Percentiles rank a stretch among this genome's conserved stretches.
Conservation (phyloP, 768 basidiomycete genomes). For the Porphyrellus cyaneotinctus region DNA sequence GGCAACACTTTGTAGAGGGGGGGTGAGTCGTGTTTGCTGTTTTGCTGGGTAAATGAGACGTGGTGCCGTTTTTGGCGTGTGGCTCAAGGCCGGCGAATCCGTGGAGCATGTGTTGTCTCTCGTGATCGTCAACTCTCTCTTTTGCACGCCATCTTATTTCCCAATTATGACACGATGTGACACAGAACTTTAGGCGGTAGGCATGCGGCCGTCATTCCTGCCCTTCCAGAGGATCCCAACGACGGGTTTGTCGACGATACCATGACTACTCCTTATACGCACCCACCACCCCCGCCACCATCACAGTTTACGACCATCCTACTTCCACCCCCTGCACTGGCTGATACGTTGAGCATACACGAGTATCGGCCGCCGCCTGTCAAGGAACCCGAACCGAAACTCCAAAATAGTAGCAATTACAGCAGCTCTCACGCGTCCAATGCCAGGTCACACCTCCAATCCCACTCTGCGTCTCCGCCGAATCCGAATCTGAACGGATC, state of each 20-base stretch:
- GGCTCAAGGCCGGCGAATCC: slow-evolving; percentile 9
- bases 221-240: slow-evolving; percentile 60
- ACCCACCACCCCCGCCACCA: slow-evolving; percentile 17
- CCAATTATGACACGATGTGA: slow-evolving; percentile 31
- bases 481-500: slow-evolving; percentile 15
- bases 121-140: slow-evolving; percentile 16
- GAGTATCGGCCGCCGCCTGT: slow-evolving; percentile 29
- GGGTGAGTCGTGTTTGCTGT: slow-evolving; percentile 51
- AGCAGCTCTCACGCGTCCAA: slow-evolving; percentile 8
- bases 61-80: slow-evolving; percentile 1
- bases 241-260: slow-evolving; percentile 26
- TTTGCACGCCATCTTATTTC: slow-evolving; percentile 25
- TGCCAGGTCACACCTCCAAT: slow-evolving; percentile 10
- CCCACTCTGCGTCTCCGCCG: slow-evolving; percentile 26
- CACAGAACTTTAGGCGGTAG: slow-evolving; percentile 71
- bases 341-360: slow-evolving; percentile 30
- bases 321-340: slow-evolving; percentile 26
- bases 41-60: slow-evolving; percentile 9
- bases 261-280: slow-evolving; percentile 12
- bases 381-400: slow-evolving; percentile 21
- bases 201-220: slow-evolving; percentile 78
- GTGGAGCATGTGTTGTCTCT: slow-evolving; percentile 4
- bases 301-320: slow-evolving; percentile 30
- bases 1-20: slow-evolving; percentile 84
- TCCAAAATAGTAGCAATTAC: slow-evolving; percentile 7